These are phyloP conservation scores for Aspergillus ochraceus DNA, from an alignment of 2,329 filamentous ascomycete species.

Conservation along the genomic window DNA sequence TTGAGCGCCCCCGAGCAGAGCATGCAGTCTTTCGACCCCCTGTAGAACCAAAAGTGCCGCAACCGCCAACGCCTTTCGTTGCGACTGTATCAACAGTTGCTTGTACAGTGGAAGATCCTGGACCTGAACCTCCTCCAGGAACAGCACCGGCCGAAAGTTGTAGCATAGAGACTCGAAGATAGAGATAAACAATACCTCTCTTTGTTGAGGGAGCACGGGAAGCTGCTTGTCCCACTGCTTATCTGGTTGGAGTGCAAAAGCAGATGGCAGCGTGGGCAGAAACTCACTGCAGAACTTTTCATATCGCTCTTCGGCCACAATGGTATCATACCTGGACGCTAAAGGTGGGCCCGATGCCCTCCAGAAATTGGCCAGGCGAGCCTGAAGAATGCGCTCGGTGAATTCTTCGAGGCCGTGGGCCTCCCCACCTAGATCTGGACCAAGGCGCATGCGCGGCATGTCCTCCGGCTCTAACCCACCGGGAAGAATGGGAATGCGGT, in stretches of 20 bases:
- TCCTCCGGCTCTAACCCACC: background rate
- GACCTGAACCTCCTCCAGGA: background rate
- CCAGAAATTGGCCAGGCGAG: slow-evolving; percentile 7
- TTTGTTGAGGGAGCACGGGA: background rate
- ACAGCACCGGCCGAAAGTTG: background rate
- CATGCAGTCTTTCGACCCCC: background rate
- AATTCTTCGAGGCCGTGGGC: slow-evolving; percentile 2
- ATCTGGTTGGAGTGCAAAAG: background rate
- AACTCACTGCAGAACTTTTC: background rate
- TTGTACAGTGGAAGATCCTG: background rate
- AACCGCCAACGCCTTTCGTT: background rate
- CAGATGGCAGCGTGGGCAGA: background rate
- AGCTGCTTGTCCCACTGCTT: background rate
- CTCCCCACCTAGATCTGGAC: background rate
- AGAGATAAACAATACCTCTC: background rate
- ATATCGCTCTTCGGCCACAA: background rate
- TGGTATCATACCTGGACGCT: background rate
- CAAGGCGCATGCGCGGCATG: slow-evolving; percentile 3
- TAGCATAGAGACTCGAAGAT: background rate
- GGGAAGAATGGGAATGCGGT: slow-evolving; percentile 3
- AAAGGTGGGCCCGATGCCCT: background rate
- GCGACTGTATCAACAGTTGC: background rate
- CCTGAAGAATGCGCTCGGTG: slow-evolving; percentile 10
- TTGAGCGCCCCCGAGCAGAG: slow-evolving; percentile 1
- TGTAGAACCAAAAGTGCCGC: background rate